Evolutionary conservation across 2,329 filamentous ascomycete species (phyloP).

Genomic region (Thermoascus crustaceus): DNA sequence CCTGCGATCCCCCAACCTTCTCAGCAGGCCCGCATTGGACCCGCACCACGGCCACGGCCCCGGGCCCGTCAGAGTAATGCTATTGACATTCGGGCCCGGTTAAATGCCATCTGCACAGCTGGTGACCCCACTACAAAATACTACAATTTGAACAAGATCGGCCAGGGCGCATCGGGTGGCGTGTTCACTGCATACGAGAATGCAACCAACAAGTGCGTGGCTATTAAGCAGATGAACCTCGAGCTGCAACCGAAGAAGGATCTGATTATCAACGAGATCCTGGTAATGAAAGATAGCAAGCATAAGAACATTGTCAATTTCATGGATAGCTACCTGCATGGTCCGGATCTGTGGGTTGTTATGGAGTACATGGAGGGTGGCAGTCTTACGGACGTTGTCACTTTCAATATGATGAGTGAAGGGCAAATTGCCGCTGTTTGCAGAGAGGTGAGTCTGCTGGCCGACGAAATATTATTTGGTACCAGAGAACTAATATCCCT

Average conservation of each 20-base stretch:
- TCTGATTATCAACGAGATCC: conserved; percentile 95
- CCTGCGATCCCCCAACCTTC: conserved; percentile 28
- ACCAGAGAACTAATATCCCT: neutral
- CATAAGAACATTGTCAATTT: conserved; percentile 99
- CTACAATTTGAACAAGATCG: conserved; percentile 83
- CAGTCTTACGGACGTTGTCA: conserved; percentile 94
- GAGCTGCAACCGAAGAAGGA: conserved; percentile 99
- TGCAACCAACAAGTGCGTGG: conserved; percentile 77
- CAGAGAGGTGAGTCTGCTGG: conserved; percentile 54
- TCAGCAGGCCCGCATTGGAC: conserved; percentile 37
- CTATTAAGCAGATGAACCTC: conserved; percentile 99
- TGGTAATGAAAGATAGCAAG: conserved; percentile 98
- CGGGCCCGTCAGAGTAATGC: conserved; percentile 69
- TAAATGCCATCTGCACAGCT: conserved; percentile 83
- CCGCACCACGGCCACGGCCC: conserved; percentile 63
- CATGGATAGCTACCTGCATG: conserved; percentile 88
- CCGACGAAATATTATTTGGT: neutral
- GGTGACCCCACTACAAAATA: conserved; percentile 86
- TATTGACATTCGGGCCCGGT: conserved; percentile 70
- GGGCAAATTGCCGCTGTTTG: conserved; percentile 95
- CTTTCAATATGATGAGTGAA: conserved; percentile 98
- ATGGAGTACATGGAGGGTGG: conserved; percentile 99
- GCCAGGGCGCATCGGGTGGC: conserved; percentile 91
- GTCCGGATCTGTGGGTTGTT: conserved; percentile 91
- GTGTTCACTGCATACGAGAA: conserved; percentile 87